A percentile compares a stretch with the other conserved stretches of the same genome.
Evolutionary conservation across 108 stramenopile genomes (phyloP).

Genomic region (Nitzschia sp.): DNA sequence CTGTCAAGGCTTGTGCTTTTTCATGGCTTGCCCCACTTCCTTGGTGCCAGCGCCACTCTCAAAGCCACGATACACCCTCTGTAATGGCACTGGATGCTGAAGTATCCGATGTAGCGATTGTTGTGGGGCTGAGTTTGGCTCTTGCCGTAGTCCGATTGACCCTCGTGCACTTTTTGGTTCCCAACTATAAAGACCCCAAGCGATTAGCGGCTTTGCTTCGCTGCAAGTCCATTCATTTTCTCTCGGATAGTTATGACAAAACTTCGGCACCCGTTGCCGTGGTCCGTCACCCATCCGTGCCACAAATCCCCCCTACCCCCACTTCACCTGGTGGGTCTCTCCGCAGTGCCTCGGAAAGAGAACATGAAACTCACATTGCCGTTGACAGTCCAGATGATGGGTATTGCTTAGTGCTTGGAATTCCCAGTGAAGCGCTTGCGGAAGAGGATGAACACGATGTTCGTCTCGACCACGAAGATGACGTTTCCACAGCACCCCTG

Average conservation of each 20-base stretch:
- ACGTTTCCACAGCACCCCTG: constrained; percentile 18
- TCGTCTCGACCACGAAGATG: constrained; percentile 9
- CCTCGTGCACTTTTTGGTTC: constrained; percentile 68
- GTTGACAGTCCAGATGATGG: too few species aligned
- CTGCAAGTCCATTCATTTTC: constrained; percentile 73
- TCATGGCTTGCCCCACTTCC: constrained; percentile 16
- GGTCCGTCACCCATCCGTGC: too few species aligned
- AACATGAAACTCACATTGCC: too few species aligned
- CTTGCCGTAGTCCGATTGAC: constrained; percentile 61
- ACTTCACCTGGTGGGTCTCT: too few species aligned
- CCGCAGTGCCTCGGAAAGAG: too few species aligned
- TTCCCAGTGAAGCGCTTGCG: too few species aligned
- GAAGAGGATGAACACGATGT: constrained; percentile 11
- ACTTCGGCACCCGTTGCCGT: constrained; percentile 23
- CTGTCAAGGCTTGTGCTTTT: constrained; percentile 18
- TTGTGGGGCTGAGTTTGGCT: constrained; percentile 41
- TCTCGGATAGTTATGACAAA: constrained; percentile 51
- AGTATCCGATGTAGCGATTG: constrained; percentile 51
- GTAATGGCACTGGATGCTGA: constrained; percentile 34
- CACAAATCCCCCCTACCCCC: too few species aligned
- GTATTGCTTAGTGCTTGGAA: too few species aligned
- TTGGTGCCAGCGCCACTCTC: constrained; percentile 15
- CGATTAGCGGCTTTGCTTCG: constrained; percentile 61
- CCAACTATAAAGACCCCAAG: constrained; percentile 47
- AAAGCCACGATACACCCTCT: neutral